Percentiles rank a stretch among this genome's conserved stretches.
These are phyloP conservation scores for Umbelopsis sp. DNA, from an alignment of 192 early-diverging fungal species.

Conservation along the genomic window DNA sequence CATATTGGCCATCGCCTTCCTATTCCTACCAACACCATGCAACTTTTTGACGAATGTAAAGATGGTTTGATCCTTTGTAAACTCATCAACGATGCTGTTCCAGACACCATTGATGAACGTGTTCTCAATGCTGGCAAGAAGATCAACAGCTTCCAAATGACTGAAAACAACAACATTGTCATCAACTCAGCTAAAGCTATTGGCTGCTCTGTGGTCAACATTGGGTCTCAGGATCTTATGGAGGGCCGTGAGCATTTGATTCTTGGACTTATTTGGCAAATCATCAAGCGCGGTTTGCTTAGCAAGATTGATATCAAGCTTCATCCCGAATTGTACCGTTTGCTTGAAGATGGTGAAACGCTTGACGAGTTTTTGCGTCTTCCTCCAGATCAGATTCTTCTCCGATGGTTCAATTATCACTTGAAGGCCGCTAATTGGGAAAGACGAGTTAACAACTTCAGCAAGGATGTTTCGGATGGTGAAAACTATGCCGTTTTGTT, in stretches of 20 bases:
- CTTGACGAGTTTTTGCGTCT: conserved; percentile 94
- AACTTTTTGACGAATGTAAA: conserved; percentile 94
- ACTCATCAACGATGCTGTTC: conserved; percentile 96
- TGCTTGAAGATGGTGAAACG: conserved; percentile 91
- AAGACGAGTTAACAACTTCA: conserved; percentile 88
- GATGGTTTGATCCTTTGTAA: conserved; percentile 95
- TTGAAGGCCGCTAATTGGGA: conserved; percentile 90
- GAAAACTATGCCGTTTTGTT: conserved; percentile 95
- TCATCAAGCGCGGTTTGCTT: conserved; percentile 96
- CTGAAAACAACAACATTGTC: conserved; percentile 99
- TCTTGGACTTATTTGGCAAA: conserved; percentile 98
- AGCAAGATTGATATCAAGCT: conserved; percentile 98
- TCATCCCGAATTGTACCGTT: conserved; percentile 96
- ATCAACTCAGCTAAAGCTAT: conserved; percentile 99
- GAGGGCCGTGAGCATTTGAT: conserved; percentile 97
- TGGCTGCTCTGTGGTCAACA: conserved; percentile 97
- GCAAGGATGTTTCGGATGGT: conserved; percentile 90
- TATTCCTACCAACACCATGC: conserved; percentile 92
- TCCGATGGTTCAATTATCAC: conserved; percentile 99
- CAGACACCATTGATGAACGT: conserved; percentile 98
- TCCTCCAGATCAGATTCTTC: conserved; percentile 94
- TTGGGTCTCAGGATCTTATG: conserved; percentile 95
- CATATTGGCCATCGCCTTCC: conserved; percentile 88
- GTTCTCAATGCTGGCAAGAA: conserved; percentile 90
- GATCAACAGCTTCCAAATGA: conserved; percentile 94